These are phyloP conservation scores for Cytospora leucostoma DNA, from an alignment of 2,329 filamentous ascomycete genomes.

Conservation along the genomic window DNA sequence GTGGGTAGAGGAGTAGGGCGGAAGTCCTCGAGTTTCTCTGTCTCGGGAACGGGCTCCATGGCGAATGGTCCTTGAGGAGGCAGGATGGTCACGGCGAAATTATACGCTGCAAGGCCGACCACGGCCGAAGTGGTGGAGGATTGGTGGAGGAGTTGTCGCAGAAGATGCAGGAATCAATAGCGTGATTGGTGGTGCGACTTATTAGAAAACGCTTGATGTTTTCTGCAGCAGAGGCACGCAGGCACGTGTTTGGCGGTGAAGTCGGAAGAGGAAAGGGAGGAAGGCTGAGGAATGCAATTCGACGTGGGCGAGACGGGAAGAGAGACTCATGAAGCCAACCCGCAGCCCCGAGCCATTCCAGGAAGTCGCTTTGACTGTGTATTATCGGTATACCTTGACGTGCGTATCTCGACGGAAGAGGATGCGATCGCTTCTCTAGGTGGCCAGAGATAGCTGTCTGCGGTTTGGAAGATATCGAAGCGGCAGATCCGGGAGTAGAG, in stretches of 20 bases:
- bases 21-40: constrained; percentile 68
- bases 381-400: not conserved
- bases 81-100: constrained; percentile 17
- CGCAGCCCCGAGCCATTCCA: constrained; percentile 18
- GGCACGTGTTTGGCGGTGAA: constrained; percentile 15
- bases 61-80: constrained; percentile 30
- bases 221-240: constrained; percentile 9
- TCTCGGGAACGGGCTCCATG: constrained; percentile 71
- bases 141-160: constrained; percentile 11
- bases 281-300: constrained; percentile 7
- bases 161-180: constrained; percentile 8
- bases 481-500: not conserved
- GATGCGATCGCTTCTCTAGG: not conserved
- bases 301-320: not conserved
- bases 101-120: constrained; percentile 8
- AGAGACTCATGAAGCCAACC: not conserved
- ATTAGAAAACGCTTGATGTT: not conserved
- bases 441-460: not conserved
- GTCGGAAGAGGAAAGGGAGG: not conserved
- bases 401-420: not conserved
- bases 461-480: not conserved
- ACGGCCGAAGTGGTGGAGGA: not conserved
- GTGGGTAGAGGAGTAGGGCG: constrained; percentile 58
- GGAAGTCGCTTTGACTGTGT: constrained; percentile 1
- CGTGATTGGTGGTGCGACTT: constrained; percentile 15